Evolutionary conservation across 2,329 filamentous ascomycete species (phyloP).

Genomic region (Golovinomyces cichoracearum): DNA sequence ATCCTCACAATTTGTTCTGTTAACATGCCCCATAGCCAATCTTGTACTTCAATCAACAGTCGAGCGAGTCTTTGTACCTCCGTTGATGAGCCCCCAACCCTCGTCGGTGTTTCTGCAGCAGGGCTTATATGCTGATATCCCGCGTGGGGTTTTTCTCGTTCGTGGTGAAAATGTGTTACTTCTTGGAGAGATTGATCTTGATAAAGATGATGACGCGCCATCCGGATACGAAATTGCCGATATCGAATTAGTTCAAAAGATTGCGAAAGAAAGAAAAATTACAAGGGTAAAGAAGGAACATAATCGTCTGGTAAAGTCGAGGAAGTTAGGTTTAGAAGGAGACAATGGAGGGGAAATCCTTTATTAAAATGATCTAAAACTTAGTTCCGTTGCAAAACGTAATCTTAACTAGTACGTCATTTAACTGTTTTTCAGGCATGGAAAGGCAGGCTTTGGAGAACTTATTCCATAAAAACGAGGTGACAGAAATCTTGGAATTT

Average conservation of each 20-base stretch:
- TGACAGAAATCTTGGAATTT: too few species aligned
- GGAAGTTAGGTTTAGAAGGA: conserved; percentile 62
- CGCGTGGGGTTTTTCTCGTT: conserved; percentile 70
- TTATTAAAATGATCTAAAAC: conserved; percentile 24
- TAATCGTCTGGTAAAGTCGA: conserved; percentile 41
- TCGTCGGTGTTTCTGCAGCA: conserved; percentile 14
- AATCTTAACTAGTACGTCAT: too few species aligned
- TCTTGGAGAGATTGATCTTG: conserved; percentile 85
- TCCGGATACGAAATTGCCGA: conserved; percentile 39
- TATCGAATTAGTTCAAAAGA: conserved; percentile 39
- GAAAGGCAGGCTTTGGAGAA: too few species aligned
- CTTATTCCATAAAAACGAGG: too few species aligned
- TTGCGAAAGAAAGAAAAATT: conserved; percentile 46
- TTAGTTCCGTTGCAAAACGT: too few species aligned
- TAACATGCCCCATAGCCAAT: conserved; percentile 36
- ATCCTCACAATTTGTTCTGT: conserved; percentile 4
- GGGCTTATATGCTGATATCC: conserved; percentile 56
- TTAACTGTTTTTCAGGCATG: too few species aligned
- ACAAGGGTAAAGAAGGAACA: conserved; percentile 50
- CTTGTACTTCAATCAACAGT: conserved; percentile 79
- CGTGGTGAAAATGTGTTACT: conserved; percentile 92
- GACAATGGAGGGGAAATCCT: conserved; percentile 56
- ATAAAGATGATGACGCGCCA: conserved; percentile 75
- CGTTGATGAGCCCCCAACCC: conserved; percentile 21
- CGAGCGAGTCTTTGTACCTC: conserved; percentile 47